These are phyloP conservation scores for Metschnikowia anglica DNA, from an alignment of 805 yeast genomes.

Conservation along the genomic window DNA sequence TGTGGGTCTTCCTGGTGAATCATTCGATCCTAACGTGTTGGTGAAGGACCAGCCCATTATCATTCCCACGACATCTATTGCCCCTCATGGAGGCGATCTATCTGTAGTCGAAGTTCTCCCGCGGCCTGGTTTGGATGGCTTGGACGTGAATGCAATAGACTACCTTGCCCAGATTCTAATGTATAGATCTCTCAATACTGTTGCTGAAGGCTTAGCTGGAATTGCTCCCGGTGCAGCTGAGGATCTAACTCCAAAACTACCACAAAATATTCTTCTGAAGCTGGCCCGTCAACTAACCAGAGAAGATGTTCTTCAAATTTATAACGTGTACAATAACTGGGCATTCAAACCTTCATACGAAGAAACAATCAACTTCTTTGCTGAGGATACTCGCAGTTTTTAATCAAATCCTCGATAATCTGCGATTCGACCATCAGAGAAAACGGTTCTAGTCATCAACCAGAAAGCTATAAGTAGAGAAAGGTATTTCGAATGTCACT, in stretches of 20 bases:
- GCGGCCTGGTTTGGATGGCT: slow-evolving; percentile 23
- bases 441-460: not conserved
- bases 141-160: slow-evolving; percentile 58
- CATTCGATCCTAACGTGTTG: slow-evolving; percentile 38
- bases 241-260: slow-evolving; percentile 37
- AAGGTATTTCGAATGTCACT: not conserved
- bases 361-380: slow-evolving; percentile 18
- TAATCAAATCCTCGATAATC: not conserved
- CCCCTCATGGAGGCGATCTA: slow-evolving; percentile 38
- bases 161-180: slow-evolving; percentile 47
- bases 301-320: slow-evolving; percentile 54
- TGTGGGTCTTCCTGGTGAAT: slow-evolving; percentile 24
- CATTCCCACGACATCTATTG: slow-evolving; percentile 27
- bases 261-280: slow-evolving; percentile 40
- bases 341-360: slow-evolving; percentile 72
- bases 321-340: slow-evolving; percentile 64
- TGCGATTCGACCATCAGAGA: not conserved
- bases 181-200: slow-evolving; percentile 39
- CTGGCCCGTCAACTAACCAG: slow-evolving; percentile 48
- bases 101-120: slow-evolving; percentile 59
- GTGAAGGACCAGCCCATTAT: slow-evolving; percentile 39
- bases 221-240: slow-evolving; percentile 83
- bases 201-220: slow-evolving; percentile 46
- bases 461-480: not conserved
- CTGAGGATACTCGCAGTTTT: slow-evolving; percentile 19